Evolutionary conservation across 1,139 yeast species (phyloP), one percentile per base, ranked within the genome.

Genomic region (Taphrina betulina): DNA sequence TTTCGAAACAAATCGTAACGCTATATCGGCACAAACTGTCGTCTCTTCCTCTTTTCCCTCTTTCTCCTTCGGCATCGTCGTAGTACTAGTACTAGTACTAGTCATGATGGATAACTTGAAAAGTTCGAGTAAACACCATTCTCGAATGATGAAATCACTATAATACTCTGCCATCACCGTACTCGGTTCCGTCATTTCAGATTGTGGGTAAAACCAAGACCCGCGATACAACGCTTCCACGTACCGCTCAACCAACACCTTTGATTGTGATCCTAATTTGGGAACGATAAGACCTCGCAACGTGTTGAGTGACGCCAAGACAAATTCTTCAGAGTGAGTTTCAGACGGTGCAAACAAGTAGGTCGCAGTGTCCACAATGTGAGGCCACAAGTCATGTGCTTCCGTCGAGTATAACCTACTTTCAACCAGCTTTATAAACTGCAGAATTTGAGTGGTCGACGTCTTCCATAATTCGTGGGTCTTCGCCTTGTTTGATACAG

Each of bases 101-200:
- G 46, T 14, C 16, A 41, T 26, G 31, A 42, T 50, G 23, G 46
- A 38, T 41, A 50, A 16, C 17, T 42, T 41, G n/a, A 31, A 40
- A 28, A 50, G 54, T 22, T 50, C 54, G 19, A 50, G 46, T 12
- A 50, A 23, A 19, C 54, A 50, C 54, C 54, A 50, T 20, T 50
- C 54, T 16, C 54, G 28, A 7, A 50, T 33, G 14, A 50, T 33
- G 19, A 34, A 31, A 14, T 50, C 54, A 14, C 16, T 12, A 35
- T 50, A 31, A 20, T 43, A 43, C 8, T 29, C 12, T 3, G 38
- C 20, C 8, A 12, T 19, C 17, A 19, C 26, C 2, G 48, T 43
- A 19, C 28, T 31, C 24, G 38, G 38, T 5, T 23, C 34, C 10
- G 24, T 42, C 23, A 40, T n/a, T n/a, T 38, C 46, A 14, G 46